Base-by-base conservation (phyloP, 108 stramenopile species). In the Parmales sp. region DNA sequence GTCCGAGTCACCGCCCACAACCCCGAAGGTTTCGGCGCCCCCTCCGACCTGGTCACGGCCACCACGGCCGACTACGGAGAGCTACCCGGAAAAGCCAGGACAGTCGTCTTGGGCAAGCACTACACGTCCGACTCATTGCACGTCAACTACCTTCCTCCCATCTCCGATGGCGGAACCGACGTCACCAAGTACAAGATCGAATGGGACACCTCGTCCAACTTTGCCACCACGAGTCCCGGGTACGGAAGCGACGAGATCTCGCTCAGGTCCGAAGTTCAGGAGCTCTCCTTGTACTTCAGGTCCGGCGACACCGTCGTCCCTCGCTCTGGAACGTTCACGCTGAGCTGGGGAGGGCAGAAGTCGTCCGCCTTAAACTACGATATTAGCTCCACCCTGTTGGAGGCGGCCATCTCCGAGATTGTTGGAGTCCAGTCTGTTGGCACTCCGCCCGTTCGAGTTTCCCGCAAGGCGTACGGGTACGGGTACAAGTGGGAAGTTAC, bases 401-500 rank as follows among this genome's bases (percentile, higher is more conserved):
- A 77, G 49, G 51, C 68, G 29, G 82, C 79, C 9, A 63, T 86
- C 8, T 54, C 78, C 22, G 66, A 31, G 41, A 19, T 54, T 63
- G 66, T 74, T 2, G 74, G 70, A 29, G 65, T 54, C 39, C 44
- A 54, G 13, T 37, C 67, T 13, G 63, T 80, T 1, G 79, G 75
- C 9, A 26, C 46, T 3, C 66, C 74, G 41, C 82, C 84, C 0
- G 70, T 86, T n/a, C 38, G 39, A 31, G 83, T 84, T 9, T 69
- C 74, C 19, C 68, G 81, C 9, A 46, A n/a, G 9, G 64, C 64
- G 2, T 74, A 68, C 46, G 86, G 82, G 6, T 80, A 86, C 74
- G 89, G 89, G n/a, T 88, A 64, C 72, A 78, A 83, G 60, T 92
- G 89, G 89, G 70, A 63, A 39, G 78, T 92, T 6, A 65, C 77